A percentile compares a stretch with the other conserved stretches of the same genome.
These are phyloP conservation scores for Saccharum spontaneum DNA, from an alignment of 176 grass and related monocot genomes.

Conservation along the genomic window DNA sequence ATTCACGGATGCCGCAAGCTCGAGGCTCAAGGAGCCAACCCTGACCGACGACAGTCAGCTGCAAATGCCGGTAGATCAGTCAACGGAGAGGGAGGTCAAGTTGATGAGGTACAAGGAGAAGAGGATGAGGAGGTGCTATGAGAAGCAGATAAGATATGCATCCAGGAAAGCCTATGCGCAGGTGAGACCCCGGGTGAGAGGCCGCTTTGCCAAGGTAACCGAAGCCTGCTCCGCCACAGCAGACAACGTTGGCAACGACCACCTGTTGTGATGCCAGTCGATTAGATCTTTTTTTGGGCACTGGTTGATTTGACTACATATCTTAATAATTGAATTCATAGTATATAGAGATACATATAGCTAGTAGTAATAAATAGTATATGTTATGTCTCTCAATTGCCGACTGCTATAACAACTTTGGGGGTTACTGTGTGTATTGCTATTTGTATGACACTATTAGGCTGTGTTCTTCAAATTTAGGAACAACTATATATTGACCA, in stretches of 20 bases:
- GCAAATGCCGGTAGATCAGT: not conserved
- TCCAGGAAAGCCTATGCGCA: slow-evolving; percentile 68
- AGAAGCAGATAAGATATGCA: slow-evolving; percentile 64
- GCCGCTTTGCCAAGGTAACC: slow-evolving; percentile 48
- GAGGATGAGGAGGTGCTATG: slow-evolving; percentile 56
- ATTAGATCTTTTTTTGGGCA: not conserved
- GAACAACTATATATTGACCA: not conserved
- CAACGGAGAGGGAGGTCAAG: slow-evolving; percentile 43
- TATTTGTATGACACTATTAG: not conserved
- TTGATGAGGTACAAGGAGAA: slow-evolving; percentile 79
- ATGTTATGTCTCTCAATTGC: not conserved
- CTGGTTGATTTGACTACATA: not conserved
- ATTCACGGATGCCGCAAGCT: slow-evolving; percentile 50
- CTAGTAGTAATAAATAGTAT: not conserved
- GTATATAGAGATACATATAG: not conserved
- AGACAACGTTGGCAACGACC: not conserved
- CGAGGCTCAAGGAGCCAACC: slow-evolving; percentile 9
- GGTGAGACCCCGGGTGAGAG: slow-evolving; percentile 62
- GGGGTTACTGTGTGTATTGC: not conserved
- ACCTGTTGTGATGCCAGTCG: not conserved
- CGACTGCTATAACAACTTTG: not conserved
- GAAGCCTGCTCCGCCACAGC: not conserved
- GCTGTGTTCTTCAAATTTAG: not conserved
- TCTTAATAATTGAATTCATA: not conserved
- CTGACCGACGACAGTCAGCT: not conserved